Evolutionary conservation across 2,329 filamentous ascomycete genomes (phyloP), one percentile per base, ranked within the genome.

Genomic region (Neofusicoccum umdonicola): DNA sequence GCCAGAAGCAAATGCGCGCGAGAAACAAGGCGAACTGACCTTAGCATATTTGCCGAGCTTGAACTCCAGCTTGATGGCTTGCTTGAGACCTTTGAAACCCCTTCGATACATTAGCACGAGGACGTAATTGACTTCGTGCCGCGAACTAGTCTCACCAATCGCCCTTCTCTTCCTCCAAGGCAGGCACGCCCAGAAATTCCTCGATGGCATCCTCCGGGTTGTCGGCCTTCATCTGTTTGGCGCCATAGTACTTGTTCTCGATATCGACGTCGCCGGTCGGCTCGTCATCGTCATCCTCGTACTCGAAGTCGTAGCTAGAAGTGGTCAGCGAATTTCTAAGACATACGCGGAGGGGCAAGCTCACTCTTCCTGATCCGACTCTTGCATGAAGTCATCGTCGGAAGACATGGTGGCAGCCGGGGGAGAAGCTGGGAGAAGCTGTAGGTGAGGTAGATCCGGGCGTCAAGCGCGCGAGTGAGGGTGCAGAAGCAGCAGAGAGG

Each of bases 211-310:
- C 92, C 72, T 95, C 87, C 0, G 94, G 93, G 65, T 93, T 92
- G 67, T 89, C 89, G 48, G 84, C 83, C 82, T 98, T 99, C 76
- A 96, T 88, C 81, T 98, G 94, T 80, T 99, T 99, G 48, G 95
- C 95, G 79, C 97, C 98, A 85, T 98, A 99, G 83, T 99, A 99
- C 81, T 97, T 97, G 83, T 99, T 99, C 78, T 99, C 95, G 76
- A 98, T 96, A 70, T 94, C 93, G 71, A 97, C 91, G 76, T 97
- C 92, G 65, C 89, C 93, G 37, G 86, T 88, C 65, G 97, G 90
- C 48, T 96, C 91, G 56, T 95, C 93, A 64, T 97, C 92, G 69
- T 93, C 92, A 71, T 93, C 95, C 76, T 97, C 94, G 79, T 97
- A 98, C 74, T 98, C 94, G 77, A 98, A 98, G 80, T 98, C 95